These are phyloP conservation scores for Pseudocohnilembus persalinus DNA, from an alignment of 169 alveolate genomes.

Conservation along the genomic window DNA sequence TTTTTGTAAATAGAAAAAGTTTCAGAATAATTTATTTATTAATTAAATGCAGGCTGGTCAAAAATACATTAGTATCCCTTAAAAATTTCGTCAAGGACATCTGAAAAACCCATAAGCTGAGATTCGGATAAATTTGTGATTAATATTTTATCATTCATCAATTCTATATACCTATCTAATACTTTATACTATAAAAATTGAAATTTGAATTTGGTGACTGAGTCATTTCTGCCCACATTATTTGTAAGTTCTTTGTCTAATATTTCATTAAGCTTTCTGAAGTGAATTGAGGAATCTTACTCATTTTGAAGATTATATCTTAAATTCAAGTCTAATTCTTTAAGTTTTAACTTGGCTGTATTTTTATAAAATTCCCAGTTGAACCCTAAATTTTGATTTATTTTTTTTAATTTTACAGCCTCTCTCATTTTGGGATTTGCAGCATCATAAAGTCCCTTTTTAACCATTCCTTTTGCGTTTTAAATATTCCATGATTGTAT, in stretches of 20 bases:
- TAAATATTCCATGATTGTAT: slow-evolving; percentile 28
- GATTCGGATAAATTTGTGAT: too few species aligned
- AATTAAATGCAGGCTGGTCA: too few species aligned
- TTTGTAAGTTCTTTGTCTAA: slow-evolving; percentile 5
- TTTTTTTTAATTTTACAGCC: slow-evolving; percentile 10
- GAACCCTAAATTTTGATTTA: not conserved
- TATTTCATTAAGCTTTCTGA: slow-evolving; percentile 1
- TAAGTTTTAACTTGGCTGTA: slow-evolving; percentile 26
- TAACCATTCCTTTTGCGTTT: slow-evolving; percentile 36
- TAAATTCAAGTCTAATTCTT: slow-evolving; percentile 26
- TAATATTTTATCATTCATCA: not conserved
- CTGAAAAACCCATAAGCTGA: not conserved
- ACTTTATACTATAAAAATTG: slow-evolving; percentile 8
- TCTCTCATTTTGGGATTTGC: slow-evolving; percentile 27
- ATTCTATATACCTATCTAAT: slow-evolving; percentile 2
- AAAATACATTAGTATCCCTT: not conserved
- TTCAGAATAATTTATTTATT: too few species aligned
- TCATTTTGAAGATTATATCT: not conserved
- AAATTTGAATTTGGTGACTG: not conserved
- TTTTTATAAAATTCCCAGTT: slow-evolving; percentile 27
- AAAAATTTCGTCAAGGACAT: slow-evolving; percentile 10
- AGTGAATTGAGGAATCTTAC: not conserved
- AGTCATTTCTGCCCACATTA: not conserved
- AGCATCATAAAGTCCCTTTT: slow-evolving; percentile 27
- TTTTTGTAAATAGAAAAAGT: too few species aligned